phyloP scores from a whole-genome alignment of 1,139 yeast genomes.

The Scheffersomyces cryptocercus region DNA sequence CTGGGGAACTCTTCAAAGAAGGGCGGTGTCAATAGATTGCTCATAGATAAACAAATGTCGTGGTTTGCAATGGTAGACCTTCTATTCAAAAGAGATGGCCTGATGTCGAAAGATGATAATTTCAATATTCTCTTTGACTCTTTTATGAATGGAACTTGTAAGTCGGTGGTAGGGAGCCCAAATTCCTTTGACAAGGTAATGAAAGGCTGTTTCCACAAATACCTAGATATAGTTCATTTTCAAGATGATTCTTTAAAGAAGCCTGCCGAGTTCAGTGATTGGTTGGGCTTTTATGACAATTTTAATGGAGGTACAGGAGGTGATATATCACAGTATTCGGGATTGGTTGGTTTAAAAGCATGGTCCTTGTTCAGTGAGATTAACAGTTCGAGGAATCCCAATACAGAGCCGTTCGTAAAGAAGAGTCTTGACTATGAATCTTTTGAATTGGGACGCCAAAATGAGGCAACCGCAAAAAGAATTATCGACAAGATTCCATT shows the following conservation, averaged over 20 bases:
- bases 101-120: constrained; percentile 47
- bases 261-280: constrained; percentile 69
- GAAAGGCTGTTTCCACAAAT: constrained; percentile 71
- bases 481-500: constrained; percentile 32
- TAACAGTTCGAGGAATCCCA: constrained; percentile 33
- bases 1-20: constrained; percentile 26
- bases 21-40: constrained; percentile 33
- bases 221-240: constrained; percentile 50
- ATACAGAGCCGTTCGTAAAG: constrained; percentile 29
- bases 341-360: constrained; percentile 62
- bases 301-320: constrained; percentile 27
- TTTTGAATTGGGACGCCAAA: constrained; percentile 31
- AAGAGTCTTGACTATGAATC: constrained; percentile 48
- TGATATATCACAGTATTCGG: constrained; percentile 56
- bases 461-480: constrained; percentile 26
- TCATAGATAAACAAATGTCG: constrained; percentile 32
- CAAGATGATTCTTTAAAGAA: constrained; percentile 67
- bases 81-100: constrained; percentile 54
- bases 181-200: constrained; percentile 63
- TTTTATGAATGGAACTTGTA: constrained; percentile 38
- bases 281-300: constrained; percentile 71
- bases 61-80: constrained; percentile 64
- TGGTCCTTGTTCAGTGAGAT: constrained; percentile 68
- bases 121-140: constrained; percentile 40
- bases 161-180: constrained; percentile 45